These are phyloP conservation scores for Litsea cubeba DNA, from an alignment of 164 flowering plant genomes.

Conservation along the genomic window DNA sequence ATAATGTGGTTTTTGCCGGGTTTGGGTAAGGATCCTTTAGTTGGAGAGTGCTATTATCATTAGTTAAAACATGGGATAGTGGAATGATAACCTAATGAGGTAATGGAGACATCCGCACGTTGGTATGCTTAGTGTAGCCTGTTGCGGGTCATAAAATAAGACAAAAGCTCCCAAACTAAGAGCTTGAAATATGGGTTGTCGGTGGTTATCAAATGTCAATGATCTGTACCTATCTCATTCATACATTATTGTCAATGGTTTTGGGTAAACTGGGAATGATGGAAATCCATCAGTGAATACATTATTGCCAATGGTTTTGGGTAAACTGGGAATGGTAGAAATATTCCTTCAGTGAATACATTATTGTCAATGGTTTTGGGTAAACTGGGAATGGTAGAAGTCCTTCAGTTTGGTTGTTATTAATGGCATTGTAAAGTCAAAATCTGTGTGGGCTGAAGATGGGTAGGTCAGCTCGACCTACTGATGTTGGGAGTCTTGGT, in stretches of 20 bases:
- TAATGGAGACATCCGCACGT: neutral
- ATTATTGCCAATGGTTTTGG: neutral
- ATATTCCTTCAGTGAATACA: too few relatives aligned
- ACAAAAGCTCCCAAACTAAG: neutral
- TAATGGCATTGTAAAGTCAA: too few relatives aligned
- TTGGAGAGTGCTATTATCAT: neutral
- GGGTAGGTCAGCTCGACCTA: too few relatives aligned
- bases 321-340: too few relatives aligned
- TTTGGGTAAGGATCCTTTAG: neutral
- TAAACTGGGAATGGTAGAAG: too few relatives aligned
- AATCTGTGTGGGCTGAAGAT: too few relatives aligned
- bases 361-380: neutral
- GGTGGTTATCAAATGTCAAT: neutral
- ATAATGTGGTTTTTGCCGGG: neutral
- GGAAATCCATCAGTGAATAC: too few relatives aligned
- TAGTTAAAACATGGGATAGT: too few relatives aligned
- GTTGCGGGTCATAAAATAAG: neutral
- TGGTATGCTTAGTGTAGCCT: neutral
- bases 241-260: neutral
- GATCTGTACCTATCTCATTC: neutral
- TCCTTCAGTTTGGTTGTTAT: too few relatives aligned
- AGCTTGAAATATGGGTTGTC: neutral
- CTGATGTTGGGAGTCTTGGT: too few relatives aligned
- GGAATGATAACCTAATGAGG: neutral
- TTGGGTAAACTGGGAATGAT: too few relatives aligned